Conservation (phyloP, 306 rosid genomes). For the Cucumis melo region DNA sequence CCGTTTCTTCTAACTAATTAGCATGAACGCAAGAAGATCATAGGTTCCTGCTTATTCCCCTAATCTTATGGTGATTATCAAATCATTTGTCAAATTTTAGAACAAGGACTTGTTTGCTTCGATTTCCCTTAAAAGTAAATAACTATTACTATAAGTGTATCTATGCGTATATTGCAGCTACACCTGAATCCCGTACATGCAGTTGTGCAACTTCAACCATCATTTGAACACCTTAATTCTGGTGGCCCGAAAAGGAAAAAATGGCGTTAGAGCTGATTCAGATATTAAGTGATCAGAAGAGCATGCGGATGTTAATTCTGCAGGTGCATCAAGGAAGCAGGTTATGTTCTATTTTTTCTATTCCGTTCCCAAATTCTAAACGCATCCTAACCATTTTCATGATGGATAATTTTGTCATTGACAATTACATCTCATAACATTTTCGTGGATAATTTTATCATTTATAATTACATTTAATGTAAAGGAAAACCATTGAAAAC, state of each 20-base stretch:
- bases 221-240: conserved; percentile 43
- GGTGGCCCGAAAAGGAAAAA: conserved; percentile 45
- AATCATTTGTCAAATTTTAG: neutral
- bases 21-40: neutral
- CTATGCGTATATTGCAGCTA: conserved; percentile 43
- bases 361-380: too few species aligned
- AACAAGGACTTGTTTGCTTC: neutral
- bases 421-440: too few species aligned
- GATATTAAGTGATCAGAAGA: too few species aligned
- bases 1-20: neutral
- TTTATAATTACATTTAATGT: too few species aligned
- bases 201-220: conserved; percentile 73
- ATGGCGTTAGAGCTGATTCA: too few species aligned
- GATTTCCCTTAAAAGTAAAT: neutral
- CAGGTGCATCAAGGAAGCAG: too few species aligned
- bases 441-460: too few species aligned
- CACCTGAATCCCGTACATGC: conserved; percentile 76
- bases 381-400: too few species aligned
- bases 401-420: too few species aligned
- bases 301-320: too few species aligned
- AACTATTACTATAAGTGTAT: neutral
- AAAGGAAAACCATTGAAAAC: too few species aligned
- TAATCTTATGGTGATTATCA: neutral
- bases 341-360: too few species aligned
- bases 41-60: neutral